Conservation (phyloP, 768 basidiomycete genomes). For the Tubosaeta sp. region DNA sequence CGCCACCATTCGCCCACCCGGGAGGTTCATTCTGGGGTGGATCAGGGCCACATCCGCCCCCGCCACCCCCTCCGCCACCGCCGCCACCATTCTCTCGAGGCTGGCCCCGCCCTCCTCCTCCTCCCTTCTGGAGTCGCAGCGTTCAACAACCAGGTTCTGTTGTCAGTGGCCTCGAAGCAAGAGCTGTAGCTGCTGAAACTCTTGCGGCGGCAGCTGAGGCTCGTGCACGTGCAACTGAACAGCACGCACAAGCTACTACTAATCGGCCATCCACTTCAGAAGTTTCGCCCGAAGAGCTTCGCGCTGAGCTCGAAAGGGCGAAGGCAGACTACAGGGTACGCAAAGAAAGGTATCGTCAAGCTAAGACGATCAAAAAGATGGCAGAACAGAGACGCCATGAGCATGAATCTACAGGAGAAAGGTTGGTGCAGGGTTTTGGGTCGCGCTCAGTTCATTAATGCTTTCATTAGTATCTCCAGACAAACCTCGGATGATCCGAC, state of each 20-base stretch:
- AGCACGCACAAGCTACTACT: neutral
- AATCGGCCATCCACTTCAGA: neutral
- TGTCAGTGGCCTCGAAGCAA: slow-evolving; percentile 4
- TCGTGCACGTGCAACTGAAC: slow-evolving; percentile 7
- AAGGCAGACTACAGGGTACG: slow-evolving; percentile 63
- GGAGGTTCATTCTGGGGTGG: slow-evolving; percentile 17
- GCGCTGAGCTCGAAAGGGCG: slow-evolving; percentile 54
- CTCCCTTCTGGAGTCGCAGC: slow-evolving; percentile 15
- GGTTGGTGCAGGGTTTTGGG: slow-evolving; percentile 12
- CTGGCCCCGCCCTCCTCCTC: slow-evolving; percentile 27
- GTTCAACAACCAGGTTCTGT: neutral
- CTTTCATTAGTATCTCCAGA: slow-evolving; percentile 20
- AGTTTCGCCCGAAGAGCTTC: slow-evolving; percentile 23
- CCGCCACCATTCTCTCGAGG: slow-evolving; percentile 4
- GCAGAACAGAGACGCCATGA: slow-evolving; percentile 28
- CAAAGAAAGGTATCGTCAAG: slow-evolving; percentile 65
- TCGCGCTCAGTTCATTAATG: slow-evolving; percentile 5
- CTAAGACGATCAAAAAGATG: slow-evolving; percentile 47
- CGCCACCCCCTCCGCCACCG: slow-evolving; percentile 11
- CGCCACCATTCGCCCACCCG: slow-evolving; percentile 6
- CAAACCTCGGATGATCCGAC: slow-evolving; percentile 20
- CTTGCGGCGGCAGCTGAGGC: slow-evolving; percentile 17
- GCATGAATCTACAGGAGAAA: slow-evolving; percentile 23
- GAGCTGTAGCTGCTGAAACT: slow-evolving; percentile 13
- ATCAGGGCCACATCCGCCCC: slow-evolving; percentile 19